These are phyloP conservation scores for Colletotrichum eleusines DNA, from an alignment of 2,329 filamentous ascomycete species.

Conservation along the genomic window DNA sequence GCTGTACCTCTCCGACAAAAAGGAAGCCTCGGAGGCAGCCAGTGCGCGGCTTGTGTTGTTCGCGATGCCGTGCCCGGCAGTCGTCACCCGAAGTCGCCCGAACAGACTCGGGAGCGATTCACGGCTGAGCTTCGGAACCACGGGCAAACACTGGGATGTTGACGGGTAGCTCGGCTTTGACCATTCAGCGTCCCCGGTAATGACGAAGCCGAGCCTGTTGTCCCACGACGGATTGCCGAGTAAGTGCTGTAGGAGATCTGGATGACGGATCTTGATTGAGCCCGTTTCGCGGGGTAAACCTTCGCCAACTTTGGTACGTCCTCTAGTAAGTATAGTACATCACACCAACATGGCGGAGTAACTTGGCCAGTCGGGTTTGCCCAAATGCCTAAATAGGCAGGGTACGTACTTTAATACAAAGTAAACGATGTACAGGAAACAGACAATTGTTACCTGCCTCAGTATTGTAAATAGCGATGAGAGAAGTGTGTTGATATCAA, in stretches of 20 bases:
- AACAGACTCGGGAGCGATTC: background rate
- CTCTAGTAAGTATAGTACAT: background rate
- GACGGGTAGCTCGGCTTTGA: slow-evolving; percentile 23
- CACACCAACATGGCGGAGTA: slow-evolving; percentile 21
- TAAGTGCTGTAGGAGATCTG: background rate
- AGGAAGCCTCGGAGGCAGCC: slow-evolving; percentile 2
- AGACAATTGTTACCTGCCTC: slow-evolving; percentile 17
- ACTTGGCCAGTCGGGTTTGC: background rate
- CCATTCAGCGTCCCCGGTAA: background rate
- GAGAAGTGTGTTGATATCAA: slow-evolving; percentile 3
- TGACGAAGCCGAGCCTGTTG: slow-evolving; percentile 2
- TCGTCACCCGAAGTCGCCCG: slow-evolving; percentile 31
- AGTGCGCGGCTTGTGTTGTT: slow-evolving; percentile 3
- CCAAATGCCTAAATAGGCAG: background rate
- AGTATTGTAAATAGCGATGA: background rate
- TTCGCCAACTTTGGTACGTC: slow-evolving; percentile 24
- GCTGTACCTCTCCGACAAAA: background rate
- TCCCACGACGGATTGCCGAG: background rate
- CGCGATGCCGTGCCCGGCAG: slow-evolving; percentile 6
- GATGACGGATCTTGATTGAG: too few relatives aligned
- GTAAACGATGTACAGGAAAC: background rate
- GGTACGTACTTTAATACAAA: slow-evolving; percentile 9
- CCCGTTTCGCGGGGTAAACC: slow-evolving; percentile 7
- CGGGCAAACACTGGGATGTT: slow-evolving; percentile 22
- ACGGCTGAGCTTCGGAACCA: slow-evolving; percentile 30